Conservation (phyloP, 1,284 basidiomycete species). For the Leucoagaricus sp. region DNA sequence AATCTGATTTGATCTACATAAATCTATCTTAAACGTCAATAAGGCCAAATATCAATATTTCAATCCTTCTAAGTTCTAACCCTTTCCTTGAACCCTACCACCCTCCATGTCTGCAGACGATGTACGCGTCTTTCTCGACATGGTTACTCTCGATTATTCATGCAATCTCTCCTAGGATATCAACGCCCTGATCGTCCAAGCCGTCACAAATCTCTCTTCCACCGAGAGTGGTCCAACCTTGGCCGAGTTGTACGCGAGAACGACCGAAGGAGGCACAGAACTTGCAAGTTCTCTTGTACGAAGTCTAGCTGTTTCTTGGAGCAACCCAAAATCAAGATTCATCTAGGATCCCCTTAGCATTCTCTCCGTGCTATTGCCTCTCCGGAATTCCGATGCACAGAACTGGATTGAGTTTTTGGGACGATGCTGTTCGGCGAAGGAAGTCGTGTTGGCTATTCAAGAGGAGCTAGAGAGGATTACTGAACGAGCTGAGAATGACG, state of each 20-base stretch:
- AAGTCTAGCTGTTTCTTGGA: background rate
- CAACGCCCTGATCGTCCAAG: background rate
- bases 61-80: background rate
- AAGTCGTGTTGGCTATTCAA: constrained; percentile 60
- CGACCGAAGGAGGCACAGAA: background rate
- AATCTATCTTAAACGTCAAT: background rate
- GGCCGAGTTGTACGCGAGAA: constrained; percentile 1
- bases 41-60: background rate
- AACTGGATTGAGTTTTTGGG: constrained; percentile 47
- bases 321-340: background rate
- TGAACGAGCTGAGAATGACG: constrained; percentile 30
- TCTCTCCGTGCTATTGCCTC: constrained; percentile 46
- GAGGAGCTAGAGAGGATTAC: constrained; percentile 55
- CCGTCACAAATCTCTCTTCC: background rate
- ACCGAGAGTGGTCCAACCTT: background rate
- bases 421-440: constrained; percentile 52
- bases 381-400: constrained; percentile 36
- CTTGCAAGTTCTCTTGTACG: constrained; percentile 13
- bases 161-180: background rate
- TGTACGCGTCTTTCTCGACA: background rate
- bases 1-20: no score
- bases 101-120: constrained; percentile 6
- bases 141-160: no score
- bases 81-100: no score
- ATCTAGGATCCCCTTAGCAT: constrained; percentile 53